Base-by-base conservation (phyloP, 2,329 filamentous ascomycete species). In the Sphaceloma murrayae region DNA sequence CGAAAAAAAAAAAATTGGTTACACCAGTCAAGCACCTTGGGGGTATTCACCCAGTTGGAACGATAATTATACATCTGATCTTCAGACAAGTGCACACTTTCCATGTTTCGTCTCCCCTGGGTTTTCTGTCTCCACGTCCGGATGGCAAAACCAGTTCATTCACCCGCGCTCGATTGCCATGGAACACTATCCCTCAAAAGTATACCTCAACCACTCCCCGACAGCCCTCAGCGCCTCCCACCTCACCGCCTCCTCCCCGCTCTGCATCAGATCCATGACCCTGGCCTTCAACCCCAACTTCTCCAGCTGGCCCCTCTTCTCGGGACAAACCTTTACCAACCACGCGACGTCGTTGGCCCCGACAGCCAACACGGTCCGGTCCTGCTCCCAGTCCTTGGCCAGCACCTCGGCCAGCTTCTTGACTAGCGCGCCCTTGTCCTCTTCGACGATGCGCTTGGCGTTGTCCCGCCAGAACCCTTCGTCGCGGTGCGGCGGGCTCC, bases 201-300 rank as follows among this genome's bases (percentile, higher is more conserved):
- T 82, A 66, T 85, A 85, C 54, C 79, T 73, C 61, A 85, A 63
- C 79, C 81, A 85, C 61, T 82, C 81, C 14, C 81, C 80, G 30
- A 95, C 77, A 11, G 88, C 87, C 56, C 82, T 78, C 66, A 95
- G 67, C 63, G 85, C 91, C 70, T 95, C 88, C 86, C 87, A 95
- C 58, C 88, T 74, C 34, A 95, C 85, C 48, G 78, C 80, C 68
- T 94, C 87, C 56, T 94, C 86, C 47, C 78, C 73, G 58, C 93
- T 85, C 56, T 78, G 80, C 88, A 95, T 95, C 57, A 95, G 70
- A 66, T 87, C 84, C 87, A 95, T 94, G 49, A 94, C 81, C 53
- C 85, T 74, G 13, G 76, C 77, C 74, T 95, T 95, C 51, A 95
- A 65, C 0, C 86, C 86, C 32, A 87, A 64, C 66, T 80, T 87